phyloP scores from a whole-genome alignment of 202 grass and related monocot genomes.

The Cymbopogon flexuosus region DNA sequence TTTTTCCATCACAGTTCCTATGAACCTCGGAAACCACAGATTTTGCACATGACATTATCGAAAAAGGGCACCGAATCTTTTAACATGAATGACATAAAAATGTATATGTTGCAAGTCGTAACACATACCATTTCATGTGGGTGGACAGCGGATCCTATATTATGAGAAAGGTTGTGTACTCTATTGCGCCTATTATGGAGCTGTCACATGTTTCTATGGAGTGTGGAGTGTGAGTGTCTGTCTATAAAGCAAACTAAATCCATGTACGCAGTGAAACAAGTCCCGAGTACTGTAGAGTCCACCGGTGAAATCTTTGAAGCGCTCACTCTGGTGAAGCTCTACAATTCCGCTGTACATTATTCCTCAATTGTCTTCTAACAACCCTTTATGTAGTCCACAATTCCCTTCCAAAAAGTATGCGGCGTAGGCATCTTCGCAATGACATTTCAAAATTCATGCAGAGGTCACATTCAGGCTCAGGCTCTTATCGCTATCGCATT shows the following conservation, averaged over 20 bases:
- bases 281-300: conserved; percentile 8
- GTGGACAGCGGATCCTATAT: background rate
- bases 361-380: conserved; percentile 18
- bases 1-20: background rate
- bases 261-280: background rate
- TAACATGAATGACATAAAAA: background rate
- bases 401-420: background rate
- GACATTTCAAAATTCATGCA: background rate
- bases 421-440: background rate
- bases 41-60: background rate
- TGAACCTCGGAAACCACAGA: background rate
- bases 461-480: background rate
- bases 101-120: background rate
- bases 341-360: conserved; percentile 25
- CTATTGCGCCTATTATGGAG: background rate
- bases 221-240: background rate
- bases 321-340: conserved; percentile 50
- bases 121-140: conserved; percentile 1
- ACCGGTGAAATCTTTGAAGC: conserved; percentile 47
- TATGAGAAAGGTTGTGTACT: background rate
- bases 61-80: background rate
- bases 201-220: conserved; percentile 17
- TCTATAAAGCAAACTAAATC: background rate
- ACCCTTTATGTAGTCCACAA: background rate
- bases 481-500: too few species aligned